Percentiles rank a stretch among this genome's conserved stretches.
These are phyloP conservation scores for Whalleya microplaca DNA, from an alignment of 2,329 filamentous ascomycete genomes.

Conservation along the genomic window DNA sequence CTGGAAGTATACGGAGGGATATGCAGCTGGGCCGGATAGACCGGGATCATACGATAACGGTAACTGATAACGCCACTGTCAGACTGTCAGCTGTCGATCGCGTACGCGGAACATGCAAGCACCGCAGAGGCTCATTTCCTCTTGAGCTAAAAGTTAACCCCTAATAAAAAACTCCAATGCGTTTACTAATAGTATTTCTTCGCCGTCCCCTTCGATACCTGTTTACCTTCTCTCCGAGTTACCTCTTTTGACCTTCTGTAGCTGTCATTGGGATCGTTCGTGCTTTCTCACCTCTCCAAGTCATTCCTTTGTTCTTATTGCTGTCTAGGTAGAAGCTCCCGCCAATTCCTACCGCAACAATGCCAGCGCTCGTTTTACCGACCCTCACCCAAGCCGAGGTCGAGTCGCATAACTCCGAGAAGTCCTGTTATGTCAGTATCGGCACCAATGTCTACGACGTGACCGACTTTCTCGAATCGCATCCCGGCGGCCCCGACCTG, in stretches of 20 bases:
- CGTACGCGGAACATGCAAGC: constrained; percentile 20
- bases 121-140: constrained; percentile 18
- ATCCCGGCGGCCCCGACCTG: constrained; percentile 87
- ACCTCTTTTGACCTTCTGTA: constrained; percentile 2
- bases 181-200: constrained; percentile 20
- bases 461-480: constrained; percentile 85
- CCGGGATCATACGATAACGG: constrained; percentile 26
- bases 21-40: neutral
- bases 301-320: constrained; percentile 14
- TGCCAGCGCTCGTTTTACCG: constrained; percentile 82
- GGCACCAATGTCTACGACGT: constrained; percentile 93
- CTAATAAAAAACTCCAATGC: constrained; percentile 17
- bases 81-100: constrained; percentile 25
- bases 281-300: constrained; percentile 7
- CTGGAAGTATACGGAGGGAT: constrained; percentile 5
- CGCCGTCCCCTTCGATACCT: neutral
- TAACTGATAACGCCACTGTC: constrained; percentile 35
- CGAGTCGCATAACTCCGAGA: constrained; percentile 73
- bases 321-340: constrained; percentile 12
- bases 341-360: constrained; percentile 45
- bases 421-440: constrained; percentile 92
- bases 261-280: neutral
- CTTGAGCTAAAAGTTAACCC: constrained; percentile 12
- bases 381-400: constrained; percentile 83
- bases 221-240: constrained; percentile 14